Evolutionary conservation across 2,329 filamentous ascomycete genomes (phyloP), one percentile per base, ranked within the genome.

Genomic region (Ceratocystis harringtonii): DNA sequence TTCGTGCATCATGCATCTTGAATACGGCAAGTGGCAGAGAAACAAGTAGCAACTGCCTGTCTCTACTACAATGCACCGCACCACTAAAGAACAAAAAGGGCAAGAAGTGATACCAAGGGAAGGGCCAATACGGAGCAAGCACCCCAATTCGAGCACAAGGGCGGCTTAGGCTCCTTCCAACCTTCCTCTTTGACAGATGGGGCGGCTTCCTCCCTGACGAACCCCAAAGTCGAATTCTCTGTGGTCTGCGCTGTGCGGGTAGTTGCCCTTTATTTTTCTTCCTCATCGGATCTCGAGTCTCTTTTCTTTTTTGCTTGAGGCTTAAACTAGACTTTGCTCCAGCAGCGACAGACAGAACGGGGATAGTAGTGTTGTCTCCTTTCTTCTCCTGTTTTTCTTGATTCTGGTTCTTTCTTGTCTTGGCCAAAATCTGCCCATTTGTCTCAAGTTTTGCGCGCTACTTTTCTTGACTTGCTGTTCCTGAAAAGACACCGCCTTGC

Each of bases 191-290:
- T 58, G 52, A 25, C 28, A 32, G 28, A 19, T 36, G 52, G 28
- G 36, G 36, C 36, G 10, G 10, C 10, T 58, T 58, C 52, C 52
- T 58, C 32, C 52, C 52, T 19, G 15, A n/a, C 17, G 17, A 57
- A 32, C 15, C 28, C 52, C 52, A 58, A 58, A 58, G 12, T 15
- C n/a, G 28, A 58, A 32, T 32, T 32, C 32, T 12, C 5, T 2
- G 36, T 41, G 12, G 28, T 48, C 15, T 25, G 43, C 30, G 25
- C 8, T 61, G 57, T 41, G 17, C 15, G 32, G 57, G 60, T 5
- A 62, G 30, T 30, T 62, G 60, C 41, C 41, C 43, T 48, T 43
- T 62, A 25, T 62, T 50, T 48, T 19, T 52, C 22, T 62, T 48
- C 17, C 43, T 61, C 41, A 43, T 61, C 52, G 17, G 25, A 58